Evolutionary conservation across 257 asterid species (phyloP), one percentile per base, ranked within the genome.

Genomic region (Henckelia pumila): DNA sequence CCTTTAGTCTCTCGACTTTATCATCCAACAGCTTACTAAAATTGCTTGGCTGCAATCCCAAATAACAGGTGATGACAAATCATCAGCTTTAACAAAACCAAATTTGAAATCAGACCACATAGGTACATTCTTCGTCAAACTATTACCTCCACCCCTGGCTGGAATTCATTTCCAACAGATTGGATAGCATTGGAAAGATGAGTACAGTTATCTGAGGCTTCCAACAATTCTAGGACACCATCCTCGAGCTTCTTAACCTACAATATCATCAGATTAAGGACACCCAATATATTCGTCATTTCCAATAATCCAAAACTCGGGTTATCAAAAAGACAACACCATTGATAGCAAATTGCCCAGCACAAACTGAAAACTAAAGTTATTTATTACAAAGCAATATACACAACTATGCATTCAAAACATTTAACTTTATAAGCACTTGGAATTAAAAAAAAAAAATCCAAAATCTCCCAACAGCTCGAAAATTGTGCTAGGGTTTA

Each of bases 181-280:
- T 83, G 86, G 56, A 86, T 78, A 37, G 93, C 91, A 37, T 61
- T 76, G 40, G 97, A 90, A 67, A 88, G 87, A 84, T 80, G 79
- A 64, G 80, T 75, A 72, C 94, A 86, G 7, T 88, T 92, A 59
- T 88, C 84, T 57, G 90, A 77, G 65, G 95, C 89, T 58, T 70
- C 84, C 79, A 86, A 57, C 77, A 94, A 80, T 49, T 85, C 72
- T 60, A 75, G 25, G 66, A 85, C 82, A 13, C 81, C 81, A 73
- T 75, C 81, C 78, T 94, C 99, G 24, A 91, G 92, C 78, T 91
- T 87, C 75, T 88, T 91, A 65, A 94, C 91, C 97, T 94, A 82
- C 66, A 78, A 52, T 25, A 35, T 28, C 70, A 74, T 73, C 21
- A 29, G 67, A 16, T 55, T 50, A 68, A 61, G 59, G 56, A 33